Conservation (phyloP, 305 asterid genomes). For the Ilex paraguariensis region DNA sequence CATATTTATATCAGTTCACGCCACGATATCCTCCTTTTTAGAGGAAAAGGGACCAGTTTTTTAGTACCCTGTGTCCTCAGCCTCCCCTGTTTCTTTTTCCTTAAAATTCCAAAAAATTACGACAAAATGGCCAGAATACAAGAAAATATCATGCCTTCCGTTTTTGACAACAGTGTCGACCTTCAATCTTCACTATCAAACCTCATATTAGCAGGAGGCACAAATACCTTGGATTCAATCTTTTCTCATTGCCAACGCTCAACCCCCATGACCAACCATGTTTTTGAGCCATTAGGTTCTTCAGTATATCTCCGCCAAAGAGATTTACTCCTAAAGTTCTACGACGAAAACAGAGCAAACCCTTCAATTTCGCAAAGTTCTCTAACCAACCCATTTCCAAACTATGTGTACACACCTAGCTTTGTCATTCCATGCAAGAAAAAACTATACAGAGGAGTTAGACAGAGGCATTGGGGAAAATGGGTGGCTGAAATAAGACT, state of each 20-base stretch:
- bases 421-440: conserved; percentile 16
- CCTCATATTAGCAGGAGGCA: conserved; percentile 47
- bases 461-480: conserved; percentile 7
- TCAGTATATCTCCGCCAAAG: conserved; percentile 60
- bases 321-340: conserved; percentile 47
- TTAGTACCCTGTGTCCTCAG: conserved; percentile 22
- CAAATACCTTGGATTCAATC: conserved; percentile 69
- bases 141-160: conserved; percentile 20
- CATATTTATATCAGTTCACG: neutral
- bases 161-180: conserved; percentile 16
- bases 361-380: conserved; percentile 13
- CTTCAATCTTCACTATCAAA: conserved; percentile 57
- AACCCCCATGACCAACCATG: conserved; percentile 12
- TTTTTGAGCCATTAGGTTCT: conserved; percentile 53
- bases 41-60: conserved; percentile 29
- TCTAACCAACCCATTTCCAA: conserved; percentile 13
- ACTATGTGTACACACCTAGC: conserved; percentile 19
- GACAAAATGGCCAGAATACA: conserved; percentile 28
- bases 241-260: conserved; percentile 50
- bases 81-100: conserved; percentile 23
- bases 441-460: conserved; percentile 5
- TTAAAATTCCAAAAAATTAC: neutral
- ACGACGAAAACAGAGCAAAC: conserved; percentile 23
- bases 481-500: conserved; percentile 9
- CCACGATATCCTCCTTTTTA: neutral